Evolutionary conservation across 306 rosid genomes (phyloP).

Genomic region (Cucurbita moschata): DNA sequence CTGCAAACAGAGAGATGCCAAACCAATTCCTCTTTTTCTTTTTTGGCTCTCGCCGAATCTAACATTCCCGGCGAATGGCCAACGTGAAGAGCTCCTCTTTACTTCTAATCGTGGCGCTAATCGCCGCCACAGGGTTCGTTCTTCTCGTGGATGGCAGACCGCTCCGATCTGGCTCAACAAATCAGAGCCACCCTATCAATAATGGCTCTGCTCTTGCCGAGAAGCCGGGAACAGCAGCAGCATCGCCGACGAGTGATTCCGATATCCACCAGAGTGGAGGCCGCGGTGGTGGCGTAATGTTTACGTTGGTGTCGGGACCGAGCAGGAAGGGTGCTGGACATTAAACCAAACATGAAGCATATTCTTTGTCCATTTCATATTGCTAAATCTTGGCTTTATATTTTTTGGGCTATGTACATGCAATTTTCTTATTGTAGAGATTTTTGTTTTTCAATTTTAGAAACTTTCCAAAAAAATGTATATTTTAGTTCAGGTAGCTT

Average conservation of each 20-base stretch:
- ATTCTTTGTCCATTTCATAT: neutral
- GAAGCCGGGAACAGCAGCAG: neutral
- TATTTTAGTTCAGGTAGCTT: too few relatives aligned
- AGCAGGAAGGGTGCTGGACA: conserved; percentile 79
- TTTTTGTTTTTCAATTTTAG: neutral
- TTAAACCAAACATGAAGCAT: conserved; percentile 9
- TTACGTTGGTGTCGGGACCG: conserved; percentile 68
- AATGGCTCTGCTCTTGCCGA: conserved; percentile 5
- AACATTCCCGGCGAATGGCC: neutral
- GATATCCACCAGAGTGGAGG: neutral
- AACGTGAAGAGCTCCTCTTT: neutral
- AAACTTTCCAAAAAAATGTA: too few relatives aligned
- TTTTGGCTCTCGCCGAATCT: conserved; percentile 14
- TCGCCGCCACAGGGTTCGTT: conserved; percentile 11
- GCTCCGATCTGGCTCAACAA: conserved; percentile 15
- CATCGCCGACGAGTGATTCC: neutral
- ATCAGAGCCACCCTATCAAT: neutral
- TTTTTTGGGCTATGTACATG: neutral
- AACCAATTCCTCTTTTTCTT: conserved; percentile 24
- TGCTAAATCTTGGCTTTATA: neutral
- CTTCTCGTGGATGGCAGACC: conserved; percentile 24
- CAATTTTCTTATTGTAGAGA: neutral
- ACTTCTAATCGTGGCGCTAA: conserved; percentile 19
- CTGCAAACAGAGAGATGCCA: conserved; percentile 35
- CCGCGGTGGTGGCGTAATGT: conserved; percentile 13